Conservation (phyloP, 345 rosid species). For the Clausena lansium region DNA sequence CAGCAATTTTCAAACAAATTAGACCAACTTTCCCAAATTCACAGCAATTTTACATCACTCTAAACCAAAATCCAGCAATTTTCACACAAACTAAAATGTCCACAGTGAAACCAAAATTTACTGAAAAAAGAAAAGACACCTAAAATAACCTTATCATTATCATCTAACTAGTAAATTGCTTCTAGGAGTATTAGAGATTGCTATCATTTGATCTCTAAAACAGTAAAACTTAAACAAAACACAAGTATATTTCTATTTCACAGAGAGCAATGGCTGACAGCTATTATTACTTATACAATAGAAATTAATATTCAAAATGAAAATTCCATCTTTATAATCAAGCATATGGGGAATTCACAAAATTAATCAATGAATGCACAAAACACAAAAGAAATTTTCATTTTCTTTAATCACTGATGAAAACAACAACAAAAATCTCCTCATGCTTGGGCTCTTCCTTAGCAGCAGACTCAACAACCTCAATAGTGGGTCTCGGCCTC, state of each 20-base stretch:
- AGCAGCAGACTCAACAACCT: no score
- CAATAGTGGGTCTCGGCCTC: no score
- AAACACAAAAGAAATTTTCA: neutral
- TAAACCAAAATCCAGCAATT: neutral
- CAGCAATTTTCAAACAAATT: neutral
- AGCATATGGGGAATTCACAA: neutral
- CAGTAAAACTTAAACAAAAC: neutral
- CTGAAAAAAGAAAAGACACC: neutral
- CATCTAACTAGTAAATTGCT: neutral
- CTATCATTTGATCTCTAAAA: neutral
- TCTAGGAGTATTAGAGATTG: neutral
- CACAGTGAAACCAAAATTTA: neutral
- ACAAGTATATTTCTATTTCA: neutral
- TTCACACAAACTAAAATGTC: neutral
- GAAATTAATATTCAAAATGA: neutral
- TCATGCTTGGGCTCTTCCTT: no score
- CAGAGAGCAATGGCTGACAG: no score
- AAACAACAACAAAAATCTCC: no score
- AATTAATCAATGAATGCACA: neutral
- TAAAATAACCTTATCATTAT: neutral
- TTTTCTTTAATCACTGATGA: constrained; percentile 15
- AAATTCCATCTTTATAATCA: neutral
- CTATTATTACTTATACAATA: neutral
- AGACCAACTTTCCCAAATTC: neutral
- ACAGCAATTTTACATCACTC: neutral